These are phyloP conservation scores for Xylaria palmicola DNA, from an alignment of 495 filamentous ascomycete species.

Conservation along the genomic window DNA sequence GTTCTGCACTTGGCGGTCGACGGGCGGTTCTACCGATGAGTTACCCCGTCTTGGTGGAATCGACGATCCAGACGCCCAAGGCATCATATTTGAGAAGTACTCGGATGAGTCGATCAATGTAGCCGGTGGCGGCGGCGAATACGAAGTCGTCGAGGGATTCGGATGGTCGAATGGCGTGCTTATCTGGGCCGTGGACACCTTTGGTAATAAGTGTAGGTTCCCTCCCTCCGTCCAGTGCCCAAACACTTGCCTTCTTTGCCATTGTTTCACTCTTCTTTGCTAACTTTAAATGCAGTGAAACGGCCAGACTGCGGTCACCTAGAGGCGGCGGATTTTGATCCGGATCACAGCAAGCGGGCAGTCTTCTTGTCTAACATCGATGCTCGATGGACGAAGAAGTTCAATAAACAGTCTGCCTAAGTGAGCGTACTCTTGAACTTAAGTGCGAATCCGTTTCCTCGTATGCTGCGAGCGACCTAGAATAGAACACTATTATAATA, in stretches of 20 bases:
- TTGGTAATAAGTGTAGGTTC: slow-evolving; percentile 32
- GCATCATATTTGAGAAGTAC: slow-evolving; percentile 54
- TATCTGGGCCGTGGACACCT: slow-evolving; percentile 49
- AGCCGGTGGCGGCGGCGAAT: slow-evolving; percentile 50
- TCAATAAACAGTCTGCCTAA: slow-evolving; percentile 20
- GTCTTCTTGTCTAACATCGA: slow-evolving; percentile 43
- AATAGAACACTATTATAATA: not conserved
- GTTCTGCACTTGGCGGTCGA: slow-evolving; percentile 52
- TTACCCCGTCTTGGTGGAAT: slow-evolving; percentile 44
- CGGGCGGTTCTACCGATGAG: slow-evolving; percentile 44
- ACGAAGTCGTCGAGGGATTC: slow-evolving; percentile 52
- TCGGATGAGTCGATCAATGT: slow-evolving; percentile 45
- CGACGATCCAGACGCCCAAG: slow-evolving; percentile 25
- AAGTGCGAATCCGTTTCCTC: not conserved
- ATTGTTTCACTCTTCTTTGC: not conserved
- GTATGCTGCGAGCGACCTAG: not conserved
- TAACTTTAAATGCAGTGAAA: slow-evolving; percentile 22
- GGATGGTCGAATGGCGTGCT: slow-evolving; percentile 54
- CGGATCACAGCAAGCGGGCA: slow-evolving; percentile 30
- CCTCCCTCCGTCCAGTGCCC: no score
- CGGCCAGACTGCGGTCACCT: slow-evolving; percentile 46
- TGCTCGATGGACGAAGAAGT: slow-evolving; percentile 40
- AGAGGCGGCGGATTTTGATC: slow-evolving; percentile 32
- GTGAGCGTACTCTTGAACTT: not conserved
- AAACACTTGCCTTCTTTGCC: no score